Base-by-base conservation (phyloP, 306 rosid genomes). In the Malus fusca region DNA sequence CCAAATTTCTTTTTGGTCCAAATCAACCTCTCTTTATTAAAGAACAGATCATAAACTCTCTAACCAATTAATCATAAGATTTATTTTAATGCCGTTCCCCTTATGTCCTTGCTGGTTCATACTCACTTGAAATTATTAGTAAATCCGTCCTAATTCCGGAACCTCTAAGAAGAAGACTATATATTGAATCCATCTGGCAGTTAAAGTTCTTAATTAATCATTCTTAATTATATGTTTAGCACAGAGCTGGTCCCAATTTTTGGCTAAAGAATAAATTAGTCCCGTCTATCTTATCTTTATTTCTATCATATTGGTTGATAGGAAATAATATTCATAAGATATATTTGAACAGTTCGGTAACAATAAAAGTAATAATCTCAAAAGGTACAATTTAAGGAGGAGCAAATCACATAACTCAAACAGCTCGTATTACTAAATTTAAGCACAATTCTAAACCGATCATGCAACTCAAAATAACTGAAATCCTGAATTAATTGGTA, bases 31-130 rank as follows among this genome's bases (percentile, higher is more conserved):
- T 67, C 42, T 44, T 31, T 37, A 5, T 11, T 67, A 15, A 8
- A 18, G 28, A 60, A 73, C 82, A 78, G 48, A 35, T 60, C 73
- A 55, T 73, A 71, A 48, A 61, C 53, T 52, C 66, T 21, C 44
- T 15, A 55, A 26, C 42, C 68, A 71, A 68, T 42, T 65, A 44
- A n/a, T 2, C 8, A 6, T 56, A 6, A 14, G 37, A 21, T 37
- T 77, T 61, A 77, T 74, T 70, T 69, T 69, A 17, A 22, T 56
- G 37, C 4, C 6, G 6, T 66, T 61, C 71, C 37, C 61, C 66
- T 67, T 62, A 75, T 77, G 76, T 62, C 71, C 64, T 68, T 68
- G 56, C 56, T 3, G 56, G 35, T 42, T 5, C 33, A 42, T 68
- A 33, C 37, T 33, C 37, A 33, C 37, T 33, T 33, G 37, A 33